Conservation (phyloP, 805 yeast species). For the Saccharomycopsis schoenii region DNA sequence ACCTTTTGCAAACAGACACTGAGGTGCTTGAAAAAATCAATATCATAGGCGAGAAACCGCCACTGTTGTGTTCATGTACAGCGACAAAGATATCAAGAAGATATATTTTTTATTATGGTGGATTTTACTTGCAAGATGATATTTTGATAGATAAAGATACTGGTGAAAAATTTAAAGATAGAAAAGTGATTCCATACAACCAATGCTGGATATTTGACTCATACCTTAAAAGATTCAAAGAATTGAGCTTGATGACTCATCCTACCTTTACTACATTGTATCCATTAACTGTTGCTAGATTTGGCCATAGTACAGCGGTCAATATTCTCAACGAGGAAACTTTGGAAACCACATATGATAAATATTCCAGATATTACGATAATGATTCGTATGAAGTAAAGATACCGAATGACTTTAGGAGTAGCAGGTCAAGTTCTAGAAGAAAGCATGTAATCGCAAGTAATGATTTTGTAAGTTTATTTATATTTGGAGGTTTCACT, state of each 20-base stretch:
- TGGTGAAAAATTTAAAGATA: not conserved
- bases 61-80: conserved; percentile 39
- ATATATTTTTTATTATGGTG: conserved; percentile 58
- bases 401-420: not conserved
- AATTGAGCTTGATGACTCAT: conserved; percentile 18
- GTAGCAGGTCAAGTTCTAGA: not conserved
- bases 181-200: conserved; percentile 27
- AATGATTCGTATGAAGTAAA: not conserved
- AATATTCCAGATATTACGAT: not conserved
- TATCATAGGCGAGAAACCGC: conserved; percentile 37
- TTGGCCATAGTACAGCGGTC: conserved; percentile 11
- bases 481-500: conserved; percentile 14
- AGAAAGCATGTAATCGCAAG: not conserved
- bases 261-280: not conserved
- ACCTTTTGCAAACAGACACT: conserved; percentile 31
- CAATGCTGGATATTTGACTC: conserved; percentile 50
- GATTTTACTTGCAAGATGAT: conserved; percentile 35
- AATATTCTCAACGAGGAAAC: not conserved
- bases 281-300: conserved; percentile 3
- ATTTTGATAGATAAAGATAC: not conserved
- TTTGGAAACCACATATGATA: not conserved
- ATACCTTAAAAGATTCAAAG: conserved; percentile 37
- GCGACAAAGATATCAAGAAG: conserved; percentile 41
- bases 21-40: conserved; percentile 25
- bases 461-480: conserved; percentile 4